Evolutionary conservation across 768 basidiomycete genomes (phyloP).

Genomic region (Podaxis mareebaensis): DNA sequence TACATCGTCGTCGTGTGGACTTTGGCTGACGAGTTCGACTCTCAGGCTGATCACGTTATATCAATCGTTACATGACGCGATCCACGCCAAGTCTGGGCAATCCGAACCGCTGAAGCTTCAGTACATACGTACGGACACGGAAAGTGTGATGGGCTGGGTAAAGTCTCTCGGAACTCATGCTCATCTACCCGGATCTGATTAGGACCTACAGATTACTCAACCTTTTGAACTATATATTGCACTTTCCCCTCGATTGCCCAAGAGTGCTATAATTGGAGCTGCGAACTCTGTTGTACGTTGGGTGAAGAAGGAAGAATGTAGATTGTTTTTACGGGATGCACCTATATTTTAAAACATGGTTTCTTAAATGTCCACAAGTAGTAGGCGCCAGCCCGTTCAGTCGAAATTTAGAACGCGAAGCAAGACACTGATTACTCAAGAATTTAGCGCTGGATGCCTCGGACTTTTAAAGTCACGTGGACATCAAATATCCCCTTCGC

Average conservation of each 20-base stretch:
- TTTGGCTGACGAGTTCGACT: not conserved
- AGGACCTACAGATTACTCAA: constrained; percentile 72
- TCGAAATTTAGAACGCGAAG: too few relatives aligned
- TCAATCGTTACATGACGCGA: constrained; percentile 82
- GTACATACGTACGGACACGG: constrained; percentile 81
- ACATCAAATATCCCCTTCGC: not conserved
- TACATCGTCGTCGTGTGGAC: not conserved
- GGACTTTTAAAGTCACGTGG: not conserved
- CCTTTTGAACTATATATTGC: constrained; percentile 91
- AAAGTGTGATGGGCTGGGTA: constrained; percentile 95
- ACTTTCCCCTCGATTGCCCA: constrained; percentile 80
- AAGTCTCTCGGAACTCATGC: constrained; percentile 26
- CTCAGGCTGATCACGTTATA: constrained; percentile 82
- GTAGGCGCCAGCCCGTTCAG: too few relatives aligned
- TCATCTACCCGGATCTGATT: not conserved
- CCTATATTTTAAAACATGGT: constrained; percentile 64
- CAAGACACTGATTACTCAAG: too few relatives aligned
- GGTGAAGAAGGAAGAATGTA: constrained; percentile 86
- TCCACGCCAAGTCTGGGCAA: constrained; percentile 90
- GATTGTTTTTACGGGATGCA: constrained; percentile 83
- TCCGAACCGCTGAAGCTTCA: constrained; percentile 81
- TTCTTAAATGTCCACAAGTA: not conserved
- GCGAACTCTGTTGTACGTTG: constrained; percentile 89
- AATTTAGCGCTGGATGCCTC: too few relatives aligned
- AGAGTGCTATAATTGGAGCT: constrained; percentile 83